Percentiles rank a stretch among this genome's conserved stretches.
Evolutionary conservation across 148 eudicot species (phyloP).

Genomic region (Simmondsia chinensis): DNA sequence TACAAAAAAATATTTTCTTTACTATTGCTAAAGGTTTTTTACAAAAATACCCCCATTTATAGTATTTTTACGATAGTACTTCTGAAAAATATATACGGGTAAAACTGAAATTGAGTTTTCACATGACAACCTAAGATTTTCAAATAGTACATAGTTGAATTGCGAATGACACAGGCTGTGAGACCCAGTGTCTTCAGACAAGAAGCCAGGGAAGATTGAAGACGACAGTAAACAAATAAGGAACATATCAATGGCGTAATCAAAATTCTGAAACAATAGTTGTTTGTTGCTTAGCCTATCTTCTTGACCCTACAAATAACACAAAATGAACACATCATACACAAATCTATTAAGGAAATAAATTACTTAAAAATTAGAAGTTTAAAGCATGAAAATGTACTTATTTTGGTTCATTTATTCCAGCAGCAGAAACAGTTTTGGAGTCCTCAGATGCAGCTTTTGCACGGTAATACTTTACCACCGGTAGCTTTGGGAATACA

Average conservation of each 20-base stretch:
- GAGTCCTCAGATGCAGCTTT: slow-evolving; percentile 49
- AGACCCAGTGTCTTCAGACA: slow-evolving; percentile 51
- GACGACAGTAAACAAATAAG: slow-evolving; percentile 32
- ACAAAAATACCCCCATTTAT: too few relatives aligned
- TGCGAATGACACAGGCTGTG: slow-evolving; percentile 43
- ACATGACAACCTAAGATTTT: too few relatives aligned
- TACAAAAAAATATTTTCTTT: too few relatives aligned
- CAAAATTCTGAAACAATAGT: slow-evolving; percentile 28
- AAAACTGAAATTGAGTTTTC: too few relatives aligned
- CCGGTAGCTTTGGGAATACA: slow-evolving; percentile 38
- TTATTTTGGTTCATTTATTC: slow-evolving; percentile 13
- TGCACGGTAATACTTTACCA: slow-evolving; percentile 38
- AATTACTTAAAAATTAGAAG: background rate
- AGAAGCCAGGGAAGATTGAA: slow-evolving; percentile 63
- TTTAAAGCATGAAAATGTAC: background rate
- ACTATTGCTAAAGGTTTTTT: too few relatives aligned
- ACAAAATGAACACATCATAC: background rate
- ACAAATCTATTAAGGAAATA: background rate
- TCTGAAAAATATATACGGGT: too few relatives aligned
- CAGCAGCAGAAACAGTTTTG: slow-evolving; percentile 44
- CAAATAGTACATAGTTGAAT: too few relatives aligned
- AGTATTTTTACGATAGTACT: too few relatives aligned
- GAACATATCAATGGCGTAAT: slow-evolving; percentile 36
- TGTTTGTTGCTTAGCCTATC: slow-evolving; percentile 28
- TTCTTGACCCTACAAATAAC: slow-evolving; percentile 11